Evolutionary conservation across 805 yeast genomes (phyloP), one percentile per base, ranked within the genome.

Genomic region (Candida xyloterini): DNA sequence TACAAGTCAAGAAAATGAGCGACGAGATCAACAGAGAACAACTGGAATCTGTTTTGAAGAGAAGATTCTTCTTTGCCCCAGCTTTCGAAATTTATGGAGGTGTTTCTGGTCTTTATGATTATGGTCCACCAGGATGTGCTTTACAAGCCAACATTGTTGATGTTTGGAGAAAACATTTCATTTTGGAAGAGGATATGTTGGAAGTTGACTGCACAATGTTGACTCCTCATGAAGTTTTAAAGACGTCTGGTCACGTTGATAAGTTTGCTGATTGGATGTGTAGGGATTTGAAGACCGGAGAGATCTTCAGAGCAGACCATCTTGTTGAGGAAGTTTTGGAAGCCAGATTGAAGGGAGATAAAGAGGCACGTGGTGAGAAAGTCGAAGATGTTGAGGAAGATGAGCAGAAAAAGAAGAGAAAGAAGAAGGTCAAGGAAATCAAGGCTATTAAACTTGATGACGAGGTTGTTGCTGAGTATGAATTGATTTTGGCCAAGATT

Each of bases 201-300:
- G 99, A 93, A 69, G 97, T 93, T 47, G 99, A 95, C 71, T 82
- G 95, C 67, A 88, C 99, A 43, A 90, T 93, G 90, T 73, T 93
- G 67, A 93, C 99, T 34, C 99, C 99, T 11, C 81, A 87, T 59
- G 99, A 95, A 65, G 99, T 93, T 25, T 75, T 93, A 64, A 95
- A 95, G 72, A 95, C 99, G 30, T 91, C 98, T 35, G 99, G 99
- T 56, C 99, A 93, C 66, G 99, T 93, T 50, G 99, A 93, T 66
- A 93, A 93, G 73, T 93, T 93, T 62, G 87, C 97, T 51, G 99
- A 93, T 67, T 93, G 96, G 96, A 93, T 93, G 99, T 89, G 96
- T 67, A 81, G 85, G 58, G 99, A 93, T 67, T 71, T 80, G 58
- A 86, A 86, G 63, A 86, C 96, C 28, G 99, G 99, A 52, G 99